A percentile compares a stretch with the other conserved stretches of the same genome.
These are phyloP conservation scores for Pezicula radicicola DNA, from an alignment of 2,329 filamentous ascomycete genomes.

Conservation along the genomic window DNA sequence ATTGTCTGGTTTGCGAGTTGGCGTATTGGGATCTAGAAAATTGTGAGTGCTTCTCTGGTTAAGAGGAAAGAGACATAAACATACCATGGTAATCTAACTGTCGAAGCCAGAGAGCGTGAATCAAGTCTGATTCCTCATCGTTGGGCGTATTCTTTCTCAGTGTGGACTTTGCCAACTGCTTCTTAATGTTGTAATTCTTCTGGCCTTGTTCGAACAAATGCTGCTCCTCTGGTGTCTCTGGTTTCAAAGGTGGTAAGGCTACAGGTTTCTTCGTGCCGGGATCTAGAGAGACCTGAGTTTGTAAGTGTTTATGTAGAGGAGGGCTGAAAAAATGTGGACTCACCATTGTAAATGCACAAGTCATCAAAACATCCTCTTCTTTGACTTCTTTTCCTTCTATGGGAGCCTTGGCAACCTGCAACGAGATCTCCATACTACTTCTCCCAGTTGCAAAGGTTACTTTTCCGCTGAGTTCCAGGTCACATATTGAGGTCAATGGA, in stretches of 20 bases:
- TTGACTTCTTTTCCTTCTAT: conserved; percentile 46
- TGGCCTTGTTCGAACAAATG: conserved; percentile 59
- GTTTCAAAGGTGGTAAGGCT: conserved; percentile 54
- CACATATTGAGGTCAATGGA: conserved; percentile 65
- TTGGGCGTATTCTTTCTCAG: conserved; percentile 65
- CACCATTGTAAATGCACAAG: conserved; percentile 75
- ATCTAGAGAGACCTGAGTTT: conserved; percentile 51
- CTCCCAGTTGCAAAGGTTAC: conserved; percentile 61
- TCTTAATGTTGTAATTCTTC: conserved; percentile 63
- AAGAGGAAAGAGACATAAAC: conserved; percentile 8
- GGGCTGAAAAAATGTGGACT: neutral
- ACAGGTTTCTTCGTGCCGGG: conserved; percentile 64
- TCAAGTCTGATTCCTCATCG: conserved; percentile 65
- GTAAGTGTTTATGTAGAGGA: neutral
- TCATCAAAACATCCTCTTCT: conserved; percentile 62
- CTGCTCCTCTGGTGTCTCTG: conserved; percentile 62
- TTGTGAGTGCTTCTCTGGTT: neutral
- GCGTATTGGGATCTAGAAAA: conserved; percentile 46
- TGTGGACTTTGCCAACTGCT: conserved; percentile 54
- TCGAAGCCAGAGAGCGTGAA: conserved; percentile 68
- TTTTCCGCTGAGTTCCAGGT: conserved; percentile 57
- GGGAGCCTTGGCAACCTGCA: conserved; percentile 65
- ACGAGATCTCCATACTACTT: conserved; percentile 66
- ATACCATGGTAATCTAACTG: conserved; percentile 58
- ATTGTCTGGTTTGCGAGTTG: conserved; percentile 51